Base-by-base conservation (phyloP, 257 asterid genomes). In the Paulownia fortunei region DNA sequence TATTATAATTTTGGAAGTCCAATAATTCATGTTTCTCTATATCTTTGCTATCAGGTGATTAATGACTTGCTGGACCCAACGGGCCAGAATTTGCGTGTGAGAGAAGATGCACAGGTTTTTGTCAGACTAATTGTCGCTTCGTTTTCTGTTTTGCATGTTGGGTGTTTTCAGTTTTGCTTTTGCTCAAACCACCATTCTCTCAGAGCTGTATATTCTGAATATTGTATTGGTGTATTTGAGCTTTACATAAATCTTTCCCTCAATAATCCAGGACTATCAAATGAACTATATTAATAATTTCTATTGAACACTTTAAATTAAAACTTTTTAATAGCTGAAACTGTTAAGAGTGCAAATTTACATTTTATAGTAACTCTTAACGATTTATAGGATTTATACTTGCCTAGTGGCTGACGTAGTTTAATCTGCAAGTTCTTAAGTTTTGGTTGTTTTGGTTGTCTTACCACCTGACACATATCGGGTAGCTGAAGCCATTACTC, bases 61-160 rank as follows among this genome's bases (percentile, higher is more conserved):
- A 94, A 94, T 76, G 98, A 92, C 84, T 86, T 94, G 87, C 92
- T 94, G 87, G 98, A 94, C 79, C 99, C 98, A 63, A 91, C 97
- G 54, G 98, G 94, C 52, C 98, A 94, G 74, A 89, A 89, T 85
- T 83, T 92, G 85, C 97, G 93, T 19, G 89, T 92, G 79, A 86
- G 97, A 86, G 97, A 92, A 90, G 97, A 90, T 88, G 88, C 90
- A 64, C 96, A 90, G 96, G 96, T 92, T 51, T 71, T 52, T 55
- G 49, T 26, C 60, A 19, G 62, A 34, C 76, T 77, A 76, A 27
- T 70, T 61, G 6, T n/a, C 41, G 26, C 15, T 77, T 51, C 56
- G 51, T 27, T 23, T 69, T 78, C 36, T 77, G 51, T n/a, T 73
- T 44, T 49, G 18, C 55, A 16, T 66, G 49, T 66, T 11, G 51